Base-by-base conservation (phyloP, 306 rosid species). In the Arachis stenosperma region DNA sequence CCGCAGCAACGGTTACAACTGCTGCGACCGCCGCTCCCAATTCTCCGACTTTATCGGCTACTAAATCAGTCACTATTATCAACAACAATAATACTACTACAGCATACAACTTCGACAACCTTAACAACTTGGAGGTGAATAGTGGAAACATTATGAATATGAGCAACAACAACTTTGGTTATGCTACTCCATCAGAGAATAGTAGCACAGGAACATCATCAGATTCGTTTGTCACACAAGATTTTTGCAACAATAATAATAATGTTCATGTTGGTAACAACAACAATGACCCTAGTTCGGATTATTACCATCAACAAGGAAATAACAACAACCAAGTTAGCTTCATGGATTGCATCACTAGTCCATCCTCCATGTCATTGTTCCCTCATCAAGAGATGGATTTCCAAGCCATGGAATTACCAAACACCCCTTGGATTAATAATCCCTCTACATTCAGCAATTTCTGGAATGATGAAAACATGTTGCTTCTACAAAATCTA, bases 121-220 rank as follows among this genome's bases (percentile, higher is more conserved):
- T 53, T 42, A 73, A 54, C 82, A 78, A 75, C 40, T 65, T 81
- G 30, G 67, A 71, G 55, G 82, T 56, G 14, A 73, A 76, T 33
- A 42, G 65, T 41, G 85, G 75, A 29, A 79, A 77, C 76, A 69
- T 67, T 73, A 44, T 68, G 73, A 36, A 70, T 44, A 74, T 81
- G 55, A 84, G 66, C 53, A 82, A 47, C 53, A 82, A 47, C 65
- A 81, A 64, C 57, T 81, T 76, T 53, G 50, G 88, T 71, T 84
- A 85, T 74, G 84, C 90, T 12, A 81, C 96, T 9, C 86, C 96
- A 15, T 15, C 17, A 2, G 99, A 91, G 11, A 94, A 94, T 58
- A 89, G 94, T 27, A 90, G 97, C 79, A 82, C 89, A 0, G 90
- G 97, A 51, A 76, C 91, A 9, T 88, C 96, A 1, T 89, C 93